Conservation (phyloP, 352 stramenopile species). For the Phytophthora macrochlamydospora region DNA sequence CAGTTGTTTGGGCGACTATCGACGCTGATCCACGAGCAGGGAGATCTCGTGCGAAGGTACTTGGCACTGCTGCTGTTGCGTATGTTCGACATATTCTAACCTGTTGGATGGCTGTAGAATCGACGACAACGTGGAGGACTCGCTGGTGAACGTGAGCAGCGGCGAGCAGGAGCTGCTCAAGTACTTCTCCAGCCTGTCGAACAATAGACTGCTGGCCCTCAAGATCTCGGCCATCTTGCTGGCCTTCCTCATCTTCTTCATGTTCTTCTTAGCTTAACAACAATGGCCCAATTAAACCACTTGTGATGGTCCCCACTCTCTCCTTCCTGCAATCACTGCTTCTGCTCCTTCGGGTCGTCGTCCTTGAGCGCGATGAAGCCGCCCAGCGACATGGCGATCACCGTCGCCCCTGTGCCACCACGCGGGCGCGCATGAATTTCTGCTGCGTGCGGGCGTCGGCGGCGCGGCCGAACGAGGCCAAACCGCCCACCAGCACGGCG, state of each 20-base stretch:
- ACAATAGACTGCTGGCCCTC: constrained; percentile 87
- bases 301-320: neutral
- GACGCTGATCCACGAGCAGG: constrained; percentile 83
- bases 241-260: constrained; percentile 89
- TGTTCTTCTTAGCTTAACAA: constrained; percentile 86
- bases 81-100: too few relatives aligned
- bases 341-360: constrained; percentile 26
- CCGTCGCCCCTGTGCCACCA: constrained; percentile 74
- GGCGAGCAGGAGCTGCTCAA: constrained; percentile 86
- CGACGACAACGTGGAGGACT: constrained; percentile 86
- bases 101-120: constrained; percentile 49
- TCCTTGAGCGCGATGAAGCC: constrained; percentile 70
- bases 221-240: constrained; percentile 90
- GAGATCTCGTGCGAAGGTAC: constrained; percentile 80
- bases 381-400: constrained; percentile 69
- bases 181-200: constrained; percentile 85
- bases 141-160: constrained; percentile 72
- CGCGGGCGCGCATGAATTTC: constrained; percentile 79
- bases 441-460: constrained; percentile 78
- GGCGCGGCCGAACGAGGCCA: constrained; percentile 69
- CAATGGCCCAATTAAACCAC: constrained; percentile 12
- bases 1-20: constrained; percentile 84
- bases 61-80: neutral
- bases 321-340: neutral
- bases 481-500: constrained; percentile 60